A percentile compares a stretch with the other conserved stretches of the same genome.
These are phyloP conservation scores for Plasmodium knowlesi DNA, from an alignment of 169 alveolate genomes.

Conservation along the genomic window DNA sequence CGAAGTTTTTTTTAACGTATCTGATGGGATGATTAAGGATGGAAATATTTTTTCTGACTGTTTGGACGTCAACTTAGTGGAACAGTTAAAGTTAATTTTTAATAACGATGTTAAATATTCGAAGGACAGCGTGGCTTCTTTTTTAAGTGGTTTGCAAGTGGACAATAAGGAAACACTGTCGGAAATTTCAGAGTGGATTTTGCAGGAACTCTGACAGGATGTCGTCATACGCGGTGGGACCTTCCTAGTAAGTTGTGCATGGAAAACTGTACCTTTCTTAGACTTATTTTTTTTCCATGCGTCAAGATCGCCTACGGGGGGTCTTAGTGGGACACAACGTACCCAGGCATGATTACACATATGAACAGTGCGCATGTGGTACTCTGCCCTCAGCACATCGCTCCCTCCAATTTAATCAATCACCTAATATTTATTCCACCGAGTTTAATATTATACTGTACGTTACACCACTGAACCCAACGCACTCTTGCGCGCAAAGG, in stretches of 20 bases:
- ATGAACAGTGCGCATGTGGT: background rate
- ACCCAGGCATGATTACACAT: background rate
- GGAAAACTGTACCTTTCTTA: background rate
- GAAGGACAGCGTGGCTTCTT: constrained; percentile 15
- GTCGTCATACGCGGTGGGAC: background rate
- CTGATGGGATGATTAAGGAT: constrained; percentile 53
- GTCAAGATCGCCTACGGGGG: background rate
- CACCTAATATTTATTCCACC: background rate
- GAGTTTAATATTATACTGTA: background rate
- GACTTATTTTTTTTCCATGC: background rate
- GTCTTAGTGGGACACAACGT: background rate
- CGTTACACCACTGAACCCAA: background rate
- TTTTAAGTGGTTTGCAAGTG: constrained; percentile 32
- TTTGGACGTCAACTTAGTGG: constrained; percentile 81
- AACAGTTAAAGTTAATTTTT: constrained; percentile 61
- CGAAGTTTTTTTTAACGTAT: constrained; percentile 39
- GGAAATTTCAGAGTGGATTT: constrained; percentile 47
- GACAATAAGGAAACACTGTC: constrained; percentile 32
- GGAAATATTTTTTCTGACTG: constrained; percentile 81
- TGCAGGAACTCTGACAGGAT: constrained; percentile 23
- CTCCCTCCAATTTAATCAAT: background rate
- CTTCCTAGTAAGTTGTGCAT: too few species aligned
- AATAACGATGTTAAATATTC: constrained; percentile 64
- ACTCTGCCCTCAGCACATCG: background rate
- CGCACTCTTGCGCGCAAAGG: background rate